phyloP scores from a whole-genome alignment of 441 rosid species.

The Pelargonium citronellum region DNA sequence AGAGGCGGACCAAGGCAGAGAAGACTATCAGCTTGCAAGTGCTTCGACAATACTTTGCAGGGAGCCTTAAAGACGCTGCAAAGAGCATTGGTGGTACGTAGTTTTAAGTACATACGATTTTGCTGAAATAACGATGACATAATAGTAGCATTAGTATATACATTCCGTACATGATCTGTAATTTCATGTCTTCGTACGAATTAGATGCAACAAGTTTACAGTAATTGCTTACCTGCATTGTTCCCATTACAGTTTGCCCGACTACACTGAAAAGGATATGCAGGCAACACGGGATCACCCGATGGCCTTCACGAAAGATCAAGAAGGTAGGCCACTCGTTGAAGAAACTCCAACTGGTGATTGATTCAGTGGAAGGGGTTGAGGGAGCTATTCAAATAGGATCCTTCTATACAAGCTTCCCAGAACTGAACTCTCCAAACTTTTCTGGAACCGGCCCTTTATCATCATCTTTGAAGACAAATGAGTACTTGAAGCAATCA shows the following conservation, averaged over 20 bases:
- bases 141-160: background rate
- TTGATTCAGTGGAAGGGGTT: constrained; percentile 70
- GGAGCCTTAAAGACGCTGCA: constrained; percentile 91
- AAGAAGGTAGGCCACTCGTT: constrained; percentile 84
- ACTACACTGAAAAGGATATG: constrained; percentile 88
- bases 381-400: constrained; percentile 63
- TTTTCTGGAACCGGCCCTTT: constrained; percentile 30
- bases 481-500: constrained; percentile 25
- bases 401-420: constrained; percentile 73
- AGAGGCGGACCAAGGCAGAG: constrained; percentile 58
- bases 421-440: constrained; percentile 55
- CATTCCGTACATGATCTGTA: constrained; percentile 10
- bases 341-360: constrained; percentile 72
- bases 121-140: background rate
- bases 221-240: constrained; percentile 13
- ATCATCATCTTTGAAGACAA: constrained; percentile 27
- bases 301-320: constrained; percentile 91
- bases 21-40: constrained; percentile 65
- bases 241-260: constrained; percentile 67
- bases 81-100: constrained; percentile 73
- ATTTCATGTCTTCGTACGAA: background rate
- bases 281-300: constrained; percentile 79
- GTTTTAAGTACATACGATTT: constrained; percentile 3
- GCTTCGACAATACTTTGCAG: constrained; percentile 70
- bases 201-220: background rate